Conservation (phyloP, 1,284 basidiomycete genomes). For the Leccinum solheimii region DNA sequence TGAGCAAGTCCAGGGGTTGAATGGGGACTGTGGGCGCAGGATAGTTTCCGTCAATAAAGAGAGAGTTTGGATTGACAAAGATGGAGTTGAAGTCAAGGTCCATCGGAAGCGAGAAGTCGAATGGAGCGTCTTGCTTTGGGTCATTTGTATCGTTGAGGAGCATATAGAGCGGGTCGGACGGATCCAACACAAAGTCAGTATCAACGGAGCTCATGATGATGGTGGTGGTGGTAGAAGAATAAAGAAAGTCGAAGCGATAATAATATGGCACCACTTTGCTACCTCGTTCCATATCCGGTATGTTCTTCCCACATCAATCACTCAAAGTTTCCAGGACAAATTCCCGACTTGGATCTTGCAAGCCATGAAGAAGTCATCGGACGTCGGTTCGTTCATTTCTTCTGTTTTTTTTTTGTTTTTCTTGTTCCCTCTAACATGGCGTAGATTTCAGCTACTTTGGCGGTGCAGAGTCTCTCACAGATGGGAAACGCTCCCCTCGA, state of each 20-base stretch:
- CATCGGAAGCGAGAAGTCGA: constrained; percentile 40
- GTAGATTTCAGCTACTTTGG: constrained; percentile 75
- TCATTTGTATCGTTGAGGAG: constrained; percentile 47
- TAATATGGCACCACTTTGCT: constrained; percentile 30
- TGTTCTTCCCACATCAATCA: constrained; percentile 25
- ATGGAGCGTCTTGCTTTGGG: constrained; percentile 45
- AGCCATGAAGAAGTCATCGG: constrained; percentile 17
- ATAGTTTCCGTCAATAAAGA: constrained; percentile 43
- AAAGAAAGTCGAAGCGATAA: background rate
- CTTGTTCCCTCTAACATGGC: background rate
- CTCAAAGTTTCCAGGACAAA: background rate
- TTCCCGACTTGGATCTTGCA: background rate
- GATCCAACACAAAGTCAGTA: constrained; percentile 38
- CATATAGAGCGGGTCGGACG: constrained; percentile 55
- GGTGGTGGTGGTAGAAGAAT: background rate
- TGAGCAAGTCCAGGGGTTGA: constrained; percentile 34
- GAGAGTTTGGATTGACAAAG: constrained; percentile 63
- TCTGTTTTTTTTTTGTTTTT: too few relatives aligned
- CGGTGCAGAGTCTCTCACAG: constrained; percentile 71
- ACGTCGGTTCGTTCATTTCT: constrained; percentile 17
- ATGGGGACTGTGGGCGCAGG: constrained; percentile 26
- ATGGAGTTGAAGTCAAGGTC: constrained; percentile 58
- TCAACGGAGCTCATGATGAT: constrained; percentile 18
- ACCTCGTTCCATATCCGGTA: constrained; percentile 25
- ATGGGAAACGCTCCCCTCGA: constrained; percentile 56